A percentile compares a stretch with the other conserved stretches of the same genome.
Conservation (phyloP, 208 protist species). For the Tritrichomonas foetus region DNA sequence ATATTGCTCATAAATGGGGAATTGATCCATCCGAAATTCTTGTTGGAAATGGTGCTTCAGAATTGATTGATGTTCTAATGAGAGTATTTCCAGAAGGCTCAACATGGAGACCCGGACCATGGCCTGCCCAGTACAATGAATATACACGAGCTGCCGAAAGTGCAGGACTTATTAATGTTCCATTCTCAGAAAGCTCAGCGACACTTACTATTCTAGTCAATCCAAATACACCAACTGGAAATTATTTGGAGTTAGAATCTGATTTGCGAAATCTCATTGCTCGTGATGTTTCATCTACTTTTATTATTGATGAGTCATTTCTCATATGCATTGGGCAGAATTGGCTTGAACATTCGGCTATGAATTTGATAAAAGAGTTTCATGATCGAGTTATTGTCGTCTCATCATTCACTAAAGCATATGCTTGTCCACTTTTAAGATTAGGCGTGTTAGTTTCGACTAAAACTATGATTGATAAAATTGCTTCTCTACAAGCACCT, state of each 20-base stretch:
- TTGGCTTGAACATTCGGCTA: neutral
- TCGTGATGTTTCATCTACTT: neutral
- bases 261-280: neutral
- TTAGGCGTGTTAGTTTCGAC: neutral
- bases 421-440: neutral
- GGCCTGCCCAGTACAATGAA: neutral
- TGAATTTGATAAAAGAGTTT: neutral
- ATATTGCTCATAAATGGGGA: neutral
- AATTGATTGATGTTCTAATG: neutral
- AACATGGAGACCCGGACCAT: neutral
- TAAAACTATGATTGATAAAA: neutral
- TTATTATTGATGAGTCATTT: slow-evolving; percentile 30
- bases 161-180: neutral
- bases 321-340: neutral
- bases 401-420: neutral
- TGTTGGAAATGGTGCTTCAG: neutral
- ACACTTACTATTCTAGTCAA: neutral
- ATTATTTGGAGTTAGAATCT: neutral
- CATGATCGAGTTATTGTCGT: neutral
- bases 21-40: neutral
- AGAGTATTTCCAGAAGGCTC: neutral
- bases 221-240: neutral
- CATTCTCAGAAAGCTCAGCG: neutral
- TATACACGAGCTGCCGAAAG: neutral
- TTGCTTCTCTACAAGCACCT: neutral